Evolutionary conservation across 2,329 filamentous ascomycete genomes (phyloP).

Genomic region (Fusarium piperis): DNA sequence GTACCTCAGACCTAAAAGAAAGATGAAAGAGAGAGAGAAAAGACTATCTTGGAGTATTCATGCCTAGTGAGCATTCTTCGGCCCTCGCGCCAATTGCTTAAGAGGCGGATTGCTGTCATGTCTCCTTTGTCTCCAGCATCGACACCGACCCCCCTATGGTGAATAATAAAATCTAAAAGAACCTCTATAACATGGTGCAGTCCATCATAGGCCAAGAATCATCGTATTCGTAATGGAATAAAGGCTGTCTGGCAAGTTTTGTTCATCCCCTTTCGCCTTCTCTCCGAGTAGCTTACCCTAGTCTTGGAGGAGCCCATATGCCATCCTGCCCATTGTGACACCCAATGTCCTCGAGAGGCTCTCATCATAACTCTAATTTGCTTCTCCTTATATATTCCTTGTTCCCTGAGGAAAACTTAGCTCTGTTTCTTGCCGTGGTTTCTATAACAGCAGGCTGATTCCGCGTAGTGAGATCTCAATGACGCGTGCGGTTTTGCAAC

Average conservation of each 20-base stretch:
- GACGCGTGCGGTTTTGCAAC: background rate
- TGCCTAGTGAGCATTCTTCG: background rate
- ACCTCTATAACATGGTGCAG: background rate
- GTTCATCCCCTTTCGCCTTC: background rate
- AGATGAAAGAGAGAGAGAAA: too few species aligned
- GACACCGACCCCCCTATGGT: background rate
- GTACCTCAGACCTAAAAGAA: background rate
- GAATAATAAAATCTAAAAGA: background rate
- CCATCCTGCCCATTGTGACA: background rate
- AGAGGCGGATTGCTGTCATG: background rate
- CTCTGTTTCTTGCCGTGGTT: background rate
- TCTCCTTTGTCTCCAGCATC: background rate
- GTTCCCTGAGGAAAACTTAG: background rate
- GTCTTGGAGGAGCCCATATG: background rate
- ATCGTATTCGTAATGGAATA: background rate
- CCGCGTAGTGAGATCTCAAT: background rate
- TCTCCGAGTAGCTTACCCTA: background rate
- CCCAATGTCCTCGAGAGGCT: background rate
- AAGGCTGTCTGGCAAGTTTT: background rate
- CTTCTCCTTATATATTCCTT: background rate
- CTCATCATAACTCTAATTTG: background rate
- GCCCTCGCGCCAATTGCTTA: background rate
- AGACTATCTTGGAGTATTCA: background rate
- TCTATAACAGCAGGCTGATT: background rate
- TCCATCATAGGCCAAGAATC: background rate